phyloP scores from a whole-genome alignment of 495 filamentous ascomycete genomes.

The Cercophora newfieldiana region DNA sequence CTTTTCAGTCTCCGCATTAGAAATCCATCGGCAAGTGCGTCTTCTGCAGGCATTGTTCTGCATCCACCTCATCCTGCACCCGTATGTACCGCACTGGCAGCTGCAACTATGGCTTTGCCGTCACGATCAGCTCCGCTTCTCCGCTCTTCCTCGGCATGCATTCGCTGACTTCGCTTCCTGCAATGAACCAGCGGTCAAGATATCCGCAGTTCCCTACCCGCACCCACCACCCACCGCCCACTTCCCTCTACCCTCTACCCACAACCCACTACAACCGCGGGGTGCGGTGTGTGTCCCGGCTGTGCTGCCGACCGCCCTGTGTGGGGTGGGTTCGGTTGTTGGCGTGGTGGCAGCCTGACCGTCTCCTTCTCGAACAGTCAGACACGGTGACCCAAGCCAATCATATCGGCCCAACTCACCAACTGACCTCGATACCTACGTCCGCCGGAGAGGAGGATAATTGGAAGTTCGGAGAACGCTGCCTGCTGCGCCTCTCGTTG shows the following conservation, averaged over 20 bases:
- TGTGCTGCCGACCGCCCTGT: background rate
- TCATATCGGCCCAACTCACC: conserved; percentile 12
- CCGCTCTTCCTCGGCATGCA: conserved; percentile 3
- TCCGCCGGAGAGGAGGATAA: background rate
- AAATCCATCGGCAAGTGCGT: conserved; percentile 10
- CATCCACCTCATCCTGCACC: background rate
- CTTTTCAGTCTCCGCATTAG: conserved; percentile 2
- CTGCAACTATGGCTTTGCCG: conserved; percentile 5
- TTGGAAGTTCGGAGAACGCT: background rate
- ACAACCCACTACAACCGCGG: conserved; percentile 5
- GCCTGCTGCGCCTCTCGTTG: background rate
- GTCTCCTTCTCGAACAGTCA: background rate
- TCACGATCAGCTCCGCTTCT: conserved; percentile 17
- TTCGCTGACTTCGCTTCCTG: conserved; percentile 10
- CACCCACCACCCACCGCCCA: background rate
- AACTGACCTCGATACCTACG: background rate
- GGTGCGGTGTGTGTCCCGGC: conserved; percentile 14
- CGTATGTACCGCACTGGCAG: background rate
- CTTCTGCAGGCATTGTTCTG: conserved; percentile 4
- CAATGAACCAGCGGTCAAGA: conserved; percentile 19
- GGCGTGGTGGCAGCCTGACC: conserved; percentile 4
- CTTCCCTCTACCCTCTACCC: background rate
- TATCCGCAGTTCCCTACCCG: background rate
- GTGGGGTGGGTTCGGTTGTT: conserved; percentile 12
- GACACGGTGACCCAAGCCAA: conserved; percentile 6